Evolutionary conservation across 371 early-diverging fungal species (phyloP).

Genomic region (Racocetra persica): DNA sequence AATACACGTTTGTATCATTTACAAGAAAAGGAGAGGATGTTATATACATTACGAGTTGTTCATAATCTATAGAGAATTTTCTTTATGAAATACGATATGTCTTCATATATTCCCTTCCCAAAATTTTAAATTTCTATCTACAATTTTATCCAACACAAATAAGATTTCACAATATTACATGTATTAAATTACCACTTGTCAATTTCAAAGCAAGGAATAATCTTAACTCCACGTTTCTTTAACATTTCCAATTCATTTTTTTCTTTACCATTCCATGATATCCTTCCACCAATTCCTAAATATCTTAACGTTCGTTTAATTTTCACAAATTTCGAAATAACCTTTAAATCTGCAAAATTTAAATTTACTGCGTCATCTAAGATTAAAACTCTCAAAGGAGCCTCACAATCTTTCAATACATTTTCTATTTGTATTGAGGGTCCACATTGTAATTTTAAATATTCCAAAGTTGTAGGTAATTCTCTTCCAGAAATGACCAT

Average conservation of each 20-base stretch:
- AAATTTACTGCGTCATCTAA: background rate
- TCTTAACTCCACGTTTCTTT: background rate
- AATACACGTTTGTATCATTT: too few species aligned
- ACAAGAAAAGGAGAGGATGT: too few species aligned
- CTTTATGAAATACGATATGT: too few species aligned
- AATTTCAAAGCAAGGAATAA: conserved; percentile 7
- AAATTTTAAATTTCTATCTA: too few species aligned
- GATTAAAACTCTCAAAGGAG: conserved; percentile 6
- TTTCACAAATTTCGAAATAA: background rate
- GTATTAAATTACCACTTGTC: background rate
- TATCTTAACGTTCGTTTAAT: background rate
- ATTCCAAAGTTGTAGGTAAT: conserved; percentile 4
- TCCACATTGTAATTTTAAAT: conserved; percentile 26
- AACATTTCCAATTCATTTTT: background rate
- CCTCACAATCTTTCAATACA: background rate
- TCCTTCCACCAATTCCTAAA: conserved; percentile 20
- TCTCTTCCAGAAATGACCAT: background rate
- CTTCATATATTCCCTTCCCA: too few species aligned
- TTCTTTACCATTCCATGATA: background rate
- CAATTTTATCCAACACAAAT: too few species aligned
- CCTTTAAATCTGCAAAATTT: background rate
- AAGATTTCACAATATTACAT: too few species aligned
- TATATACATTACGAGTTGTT: too few species aligned
- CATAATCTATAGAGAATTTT: too few species aligned
- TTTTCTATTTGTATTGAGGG: background rate